Conservation (phyloP, 179 eudicot species). For the Actinidia arguta region DNA sequence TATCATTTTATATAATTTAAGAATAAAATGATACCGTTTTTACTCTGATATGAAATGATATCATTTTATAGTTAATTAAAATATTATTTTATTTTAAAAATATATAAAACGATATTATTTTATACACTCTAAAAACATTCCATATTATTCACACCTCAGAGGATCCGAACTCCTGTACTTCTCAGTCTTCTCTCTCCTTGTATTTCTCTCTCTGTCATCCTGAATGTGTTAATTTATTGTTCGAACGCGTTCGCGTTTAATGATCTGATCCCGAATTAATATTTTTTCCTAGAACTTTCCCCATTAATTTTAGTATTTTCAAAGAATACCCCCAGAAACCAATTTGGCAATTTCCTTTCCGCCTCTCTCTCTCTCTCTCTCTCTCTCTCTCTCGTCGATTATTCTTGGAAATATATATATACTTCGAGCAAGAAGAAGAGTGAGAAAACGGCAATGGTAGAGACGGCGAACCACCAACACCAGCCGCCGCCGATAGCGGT, state of each 20-base stretch:
- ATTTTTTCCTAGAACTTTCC: neutral
- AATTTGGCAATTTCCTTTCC: too few species aligned
- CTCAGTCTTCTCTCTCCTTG: neutral
- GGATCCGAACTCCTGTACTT: too few species aligned
- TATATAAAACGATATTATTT: too few species aligned
- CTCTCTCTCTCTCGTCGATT: neutral
- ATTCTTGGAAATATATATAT: neutral
- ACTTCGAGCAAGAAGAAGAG: neutral
- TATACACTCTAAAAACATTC: too few species aligned
- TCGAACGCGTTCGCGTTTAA: neutral
- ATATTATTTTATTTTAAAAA: too few species aligned
- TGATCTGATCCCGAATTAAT: neutral
- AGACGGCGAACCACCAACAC: slow-evolving; percentile 59
- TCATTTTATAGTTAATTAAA: too few species aligned
- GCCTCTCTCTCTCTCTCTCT: neutral
- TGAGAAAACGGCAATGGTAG: slow-evolving; percentile 43
- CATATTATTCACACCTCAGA: too few species aligned
- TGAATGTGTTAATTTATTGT: too few species aligned
- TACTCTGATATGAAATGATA: too few species aligned
- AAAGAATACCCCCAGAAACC: neutral
- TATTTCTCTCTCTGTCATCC: too few species aligned
- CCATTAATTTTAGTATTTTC: neutral
- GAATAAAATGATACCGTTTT: too few species aligned
- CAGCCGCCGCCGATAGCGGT: slow-evolving; percentile 42
- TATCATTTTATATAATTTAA: too few species aligned